Base-by-base conservation (phyloP, 164 flowering plant species). In the Paratinospora sagittata region DNA sequence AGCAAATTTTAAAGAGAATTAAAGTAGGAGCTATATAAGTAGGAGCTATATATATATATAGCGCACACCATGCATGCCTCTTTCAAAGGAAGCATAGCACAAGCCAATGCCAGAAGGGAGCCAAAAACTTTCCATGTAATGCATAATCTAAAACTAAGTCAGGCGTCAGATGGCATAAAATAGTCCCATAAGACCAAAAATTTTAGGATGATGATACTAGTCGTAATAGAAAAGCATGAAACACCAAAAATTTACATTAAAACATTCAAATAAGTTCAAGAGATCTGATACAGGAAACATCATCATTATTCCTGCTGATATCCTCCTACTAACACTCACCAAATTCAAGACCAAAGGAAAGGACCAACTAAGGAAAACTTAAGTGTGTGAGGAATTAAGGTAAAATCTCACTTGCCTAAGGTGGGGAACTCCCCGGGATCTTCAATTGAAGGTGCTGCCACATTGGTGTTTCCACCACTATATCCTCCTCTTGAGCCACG, bases 401-500 rank as follows among this genome's bases (percentile, higher is more conserved):
- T 23, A 45, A 10, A 71, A 68, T 66, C 82, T 87, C 84, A 85
- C 82, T 88, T 85, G 70, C 63, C 89, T 27, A 90, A 77, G 73
- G 85, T 80, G 1, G 96, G 96, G 86, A 90, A 90, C 72, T 82
- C 82, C 24, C 78, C 81, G 13, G 75, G 85, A 79, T 86, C 89
- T 67, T 71, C 84, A 30, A 86, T 86, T 3, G 79, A 47, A 14
- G 87, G 89, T 21, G 86, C 86, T 6, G 76, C 33, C 17, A 65
- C 79, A 75, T 68, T 68, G 43, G 14, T 70, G 57, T 5, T 75
- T 69, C 80, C 84, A 49, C 84, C 84, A 60, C 75, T 65, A 60
- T 27, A 85, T 0, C 98, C 98, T 0, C 98, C 92, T 67, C 92
- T 80, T 5, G 82, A 64, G n/a, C 94, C 97, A 75, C 92, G 89